These are phyloP conservation scores for Phytophthora pini DNA, from an alignment of 352 stramenopile genomes.

Conservation along the genomic window DNA sequence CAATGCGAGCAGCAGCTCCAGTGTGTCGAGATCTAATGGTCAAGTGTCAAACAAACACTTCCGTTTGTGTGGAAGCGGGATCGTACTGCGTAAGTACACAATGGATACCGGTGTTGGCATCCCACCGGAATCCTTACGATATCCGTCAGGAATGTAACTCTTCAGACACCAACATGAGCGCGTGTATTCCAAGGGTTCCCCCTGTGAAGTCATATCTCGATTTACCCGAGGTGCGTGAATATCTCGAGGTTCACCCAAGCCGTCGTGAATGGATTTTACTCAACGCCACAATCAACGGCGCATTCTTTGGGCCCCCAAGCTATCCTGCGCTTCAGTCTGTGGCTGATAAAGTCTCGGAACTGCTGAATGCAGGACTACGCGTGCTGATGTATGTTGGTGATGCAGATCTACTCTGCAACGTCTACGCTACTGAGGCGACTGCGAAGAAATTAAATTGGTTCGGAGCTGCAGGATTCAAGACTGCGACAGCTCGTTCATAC, in stretches of 20 bases:
- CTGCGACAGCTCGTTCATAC: slow-evolving; percentile 6
- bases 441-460: slow-evolving; percentile 37
- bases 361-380: slow-evolving; percentile 27
- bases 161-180: slow-evolving; percentile 12
- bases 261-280: slow-evolving; percentile 82
- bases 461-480: slow-evolving; percentile 33
- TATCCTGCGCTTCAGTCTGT: slow-evolving; percentile 64
- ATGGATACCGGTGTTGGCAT: slow-evolving; percentile 38
- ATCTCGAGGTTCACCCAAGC: slow-evolving; percentile 39
- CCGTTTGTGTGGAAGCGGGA: slow-evolving; percentile 29
- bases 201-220: slow-evolving; percentile 65
- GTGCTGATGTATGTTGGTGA: slow-evolving; percentile 37
- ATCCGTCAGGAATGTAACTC: slow-evolving; percentile 47
- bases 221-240: slow-evolving; percentile 34
- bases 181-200: slow-evolving; percentile 43
- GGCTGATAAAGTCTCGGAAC: slow-evolving; percentile 14
- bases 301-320: slow-evolving; percentile 62
- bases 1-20: slow-evolving; percentile 28
- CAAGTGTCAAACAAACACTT: slow-evolving; percentile 25
- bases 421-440: slow-evolving; percentile 43
- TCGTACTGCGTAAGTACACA: slow-evolving; percentile 47
- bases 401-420: slow-evolving; percentile 49
- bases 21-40: slow-evolving; percentile 33
- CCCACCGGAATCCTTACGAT: slow-evolving; percentile 62
- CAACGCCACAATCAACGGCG: slow-evolving; percentile 90